These are phyloP conservation scores for Mycena rebaudengoi DNA, from an alignment of 768 basidiomycete species.

Conservation along the genomic window DNA sequence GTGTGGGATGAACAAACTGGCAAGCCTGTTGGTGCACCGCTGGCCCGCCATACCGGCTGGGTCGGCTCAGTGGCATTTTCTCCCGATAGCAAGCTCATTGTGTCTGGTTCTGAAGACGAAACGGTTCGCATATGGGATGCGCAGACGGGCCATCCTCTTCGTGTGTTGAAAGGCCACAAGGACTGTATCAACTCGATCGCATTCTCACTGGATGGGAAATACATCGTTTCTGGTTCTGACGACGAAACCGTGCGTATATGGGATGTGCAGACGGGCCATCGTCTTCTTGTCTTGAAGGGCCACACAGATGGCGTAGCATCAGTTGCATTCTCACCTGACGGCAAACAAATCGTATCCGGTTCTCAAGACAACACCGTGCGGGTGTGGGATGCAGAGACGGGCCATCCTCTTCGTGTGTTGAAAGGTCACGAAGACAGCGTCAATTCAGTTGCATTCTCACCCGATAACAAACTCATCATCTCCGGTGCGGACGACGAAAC, in stretches of 20 bases:
- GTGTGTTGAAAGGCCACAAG: background rate
- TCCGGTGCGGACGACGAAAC: background rate
- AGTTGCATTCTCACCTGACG: background rate
- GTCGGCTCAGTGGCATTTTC: background rate
- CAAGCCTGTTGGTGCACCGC: background rate
- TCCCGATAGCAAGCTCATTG: background rate
- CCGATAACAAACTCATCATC: background rate
- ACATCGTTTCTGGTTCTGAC: background rate
- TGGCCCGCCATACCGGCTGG: background rate
- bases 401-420: background rate
- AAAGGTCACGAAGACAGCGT: background rate
- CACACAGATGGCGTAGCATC: background rate
- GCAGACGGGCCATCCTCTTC: background rate
- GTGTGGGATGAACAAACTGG: background rate
- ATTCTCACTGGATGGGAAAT: background rate
- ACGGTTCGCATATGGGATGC: background rate
- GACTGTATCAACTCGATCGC: background rate
- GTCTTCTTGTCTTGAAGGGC: background rate
- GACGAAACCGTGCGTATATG: background rate
- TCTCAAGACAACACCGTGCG: background rate
- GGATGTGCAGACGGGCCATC: background rate
- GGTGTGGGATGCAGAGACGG: background rate
- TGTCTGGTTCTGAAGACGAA: background rate
- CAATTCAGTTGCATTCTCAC: background rate
- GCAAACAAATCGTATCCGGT: background rate